Percentiles rank a stretch among this genome's conserved stretches.
phyloP scores from a whole-genome alignment of 2,329 filamentous ascomycete species.

The Neonectria hederae region DNA sequence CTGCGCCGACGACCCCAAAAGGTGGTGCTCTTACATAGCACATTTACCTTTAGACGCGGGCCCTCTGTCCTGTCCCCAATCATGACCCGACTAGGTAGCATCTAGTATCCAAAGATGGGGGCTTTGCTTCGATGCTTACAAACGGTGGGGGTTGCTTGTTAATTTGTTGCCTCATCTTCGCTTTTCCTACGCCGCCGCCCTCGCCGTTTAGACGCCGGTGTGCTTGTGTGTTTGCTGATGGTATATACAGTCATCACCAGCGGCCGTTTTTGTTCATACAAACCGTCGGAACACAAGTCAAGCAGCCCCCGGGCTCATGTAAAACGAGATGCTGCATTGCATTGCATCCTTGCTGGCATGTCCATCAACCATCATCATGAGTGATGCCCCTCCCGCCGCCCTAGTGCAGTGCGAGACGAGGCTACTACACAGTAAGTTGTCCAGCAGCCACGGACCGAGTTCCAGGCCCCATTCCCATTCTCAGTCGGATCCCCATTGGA shows the following conservation, averaged over 20 bases:
- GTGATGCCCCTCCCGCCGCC: constrained; percentile 35
- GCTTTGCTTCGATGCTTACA: constrained; percentile 18
- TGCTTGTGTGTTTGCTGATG: constrained; percentile 7
- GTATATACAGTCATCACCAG: not conserved
- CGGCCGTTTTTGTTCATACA: not conserved
- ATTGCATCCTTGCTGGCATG: not conserved
- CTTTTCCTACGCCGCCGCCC: constrained; percentile 7
- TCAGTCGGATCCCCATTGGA: constrained; percentile 9
- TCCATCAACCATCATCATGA: constrained; percentile 36
- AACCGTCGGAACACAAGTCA: not conserved
- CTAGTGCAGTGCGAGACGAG: constrained; percentile 25
- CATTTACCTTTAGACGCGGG: constrained; percentile 17
- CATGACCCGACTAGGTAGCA: not conserved
- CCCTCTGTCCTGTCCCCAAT: constrained; percentile 15
- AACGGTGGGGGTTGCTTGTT: constrained; percentile 29
- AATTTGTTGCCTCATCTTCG: constrained; percentile 18
- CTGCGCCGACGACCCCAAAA: constrained; percentile 16
- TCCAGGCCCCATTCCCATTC: constrained; percentile 33
- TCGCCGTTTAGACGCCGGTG: not conserved
- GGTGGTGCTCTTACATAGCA: constrained; percentile 25
- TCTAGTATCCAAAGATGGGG: constrained; percentile 3
- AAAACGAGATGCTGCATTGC: not conserved
- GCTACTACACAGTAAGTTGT: constrained; percentile 32
- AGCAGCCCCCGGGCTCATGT: constrained; percentile 8
- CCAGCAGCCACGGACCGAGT: constrained; percentile 39